These are phyloP conservation scores for Pseudognaphalium luteoalbum DNA, from an alignment of 129 eudicot genomes.

Conservation along the genomic window DNA sequence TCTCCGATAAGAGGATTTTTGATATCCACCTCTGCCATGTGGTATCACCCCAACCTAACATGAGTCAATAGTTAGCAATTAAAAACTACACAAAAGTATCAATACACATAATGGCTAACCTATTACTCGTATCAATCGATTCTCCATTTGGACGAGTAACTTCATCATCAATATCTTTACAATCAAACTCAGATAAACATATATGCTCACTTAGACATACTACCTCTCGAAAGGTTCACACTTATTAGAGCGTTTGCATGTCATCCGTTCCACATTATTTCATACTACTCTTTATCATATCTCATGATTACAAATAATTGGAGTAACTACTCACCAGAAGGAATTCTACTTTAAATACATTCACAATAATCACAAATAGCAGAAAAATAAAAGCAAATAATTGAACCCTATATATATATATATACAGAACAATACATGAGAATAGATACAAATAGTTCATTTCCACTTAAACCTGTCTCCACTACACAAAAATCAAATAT, in stretches of 20 bases:
- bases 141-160: too few species aligned
- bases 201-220: not conserved
- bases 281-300: not conserved
- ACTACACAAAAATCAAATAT: not conserved
- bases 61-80: slow-evolving; percentile 22
- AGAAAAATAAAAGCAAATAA: not conserved
- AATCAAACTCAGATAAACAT: too few species aligned
- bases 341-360: not conserved
- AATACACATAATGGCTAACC: not conserved
- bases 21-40: slow-evolving; percentile 71
- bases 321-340: too few species aligned
- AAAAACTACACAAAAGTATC: slow-evolving; percentile 2
- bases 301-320: too few species aligned
- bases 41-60: slow-evolving; percentile 33
- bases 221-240: not conserved
- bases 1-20: slow-evolving; percentile 58
- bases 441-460: not conserved
- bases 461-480: not conserved
- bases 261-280: not conserved
- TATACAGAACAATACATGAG: not conserved
- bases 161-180: too few species aligned
- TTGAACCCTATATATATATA: not conserved
- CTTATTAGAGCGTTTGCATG: not conserved
- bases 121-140: not conserved
- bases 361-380: not conserved